These are phyloP conservation scores for Ogataea zsoltii DNA, from an alignment of 805 yeast species.

Conservation along the genomic window DNA sequence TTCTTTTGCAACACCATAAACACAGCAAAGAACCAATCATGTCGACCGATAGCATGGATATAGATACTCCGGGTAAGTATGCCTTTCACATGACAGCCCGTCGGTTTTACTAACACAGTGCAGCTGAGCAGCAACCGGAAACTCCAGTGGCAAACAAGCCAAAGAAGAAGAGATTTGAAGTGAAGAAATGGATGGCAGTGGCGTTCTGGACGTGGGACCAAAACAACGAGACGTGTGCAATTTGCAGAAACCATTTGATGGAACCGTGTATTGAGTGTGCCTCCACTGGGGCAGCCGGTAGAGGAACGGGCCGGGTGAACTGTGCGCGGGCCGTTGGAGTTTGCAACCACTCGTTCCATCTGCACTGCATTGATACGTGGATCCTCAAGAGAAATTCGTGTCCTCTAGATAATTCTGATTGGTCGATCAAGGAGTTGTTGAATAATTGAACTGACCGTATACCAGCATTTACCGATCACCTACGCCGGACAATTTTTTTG, in stretches of 20 bases:
- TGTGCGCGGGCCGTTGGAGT: constrained; percentile 97
- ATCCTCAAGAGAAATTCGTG: constrained; percentile 92
- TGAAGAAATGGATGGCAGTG: constrained; percentile 97
- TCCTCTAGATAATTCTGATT: constrained; percentile 92
- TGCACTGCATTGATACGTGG: constrained; percentile 97
- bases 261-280: constrained; percentile 96
- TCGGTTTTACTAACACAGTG: too few relatives aligned
- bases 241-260: constrained; percentile 97
- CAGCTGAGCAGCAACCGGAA: constrained; percentile 7
- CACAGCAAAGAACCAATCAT: neutral
- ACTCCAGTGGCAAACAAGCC: constrained; percentile 25
- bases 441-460: constrained; percentile 8
- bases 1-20: too few relatives aligned
- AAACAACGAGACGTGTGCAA: constrained; percentile 85
- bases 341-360: constrained; percentile 97
- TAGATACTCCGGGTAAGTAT: constrained; percentile 26
- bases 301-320: constrained; percentile 15
- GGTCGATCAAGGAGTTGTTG: constrained; percentile 48
- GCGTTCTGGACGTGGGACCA: constrained; percentile 99
- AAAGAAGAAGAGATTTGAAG: constrained; percentile 77
- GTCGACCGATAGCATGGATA: constrained; percentile 28
- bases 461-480: too few relatives aligned
- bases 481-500: neutral
- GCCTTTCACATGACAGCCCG: too few relatives aligned
- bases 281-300: constrained; percentile 56